Percentiles rank a stretch among this genome's conserved stretches.
Conservation (phyloP, 2,329 filamentous ascomycete genomes). For the Colletotrichum magnum region DNA sequence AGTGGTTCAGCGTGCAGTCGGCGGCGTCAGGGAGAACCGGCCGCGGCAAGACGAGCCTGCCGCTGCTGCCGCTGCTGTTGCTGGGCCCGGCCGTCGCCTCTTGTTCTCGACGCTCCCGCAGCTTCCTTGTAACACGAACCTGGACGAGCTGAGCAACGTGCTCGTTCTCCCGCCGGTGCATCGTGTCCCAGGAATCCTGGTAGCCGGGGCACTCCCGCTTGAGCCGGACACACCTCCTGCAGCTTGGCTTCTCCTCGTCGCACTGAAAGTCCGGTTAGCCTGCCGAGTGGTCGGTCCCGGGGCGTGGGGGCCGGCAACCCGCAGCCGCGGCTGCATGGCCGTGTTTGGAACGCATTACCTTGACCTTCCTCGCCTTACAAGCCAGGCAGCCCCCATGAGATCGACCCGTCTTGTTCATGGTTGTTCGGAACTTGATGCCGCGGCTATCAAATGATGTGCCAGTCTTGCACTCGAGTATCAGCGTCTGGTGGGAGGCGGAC, state of each 20-base stretch:
- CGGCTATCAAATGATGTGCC: neutral
- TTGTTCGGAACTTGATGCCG: neutral
- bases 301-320: too few relatives aligned
- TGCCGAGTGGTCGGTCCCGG: neutral
- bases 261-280: neutral
- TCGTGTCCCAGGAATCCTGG: neutral
- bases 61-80: neutral
- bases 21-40: neutral
- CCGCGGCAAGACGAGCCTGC: neutral
- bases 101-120: neutral
- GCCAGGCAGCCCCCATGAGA: neutral
- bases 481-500: too few relatives aligned
- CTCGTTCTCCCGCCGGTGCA: constrained; percentile 1
- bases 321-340: neutral
- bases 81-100: too few relatives aligned
- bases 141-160: constrained; percentile 1
- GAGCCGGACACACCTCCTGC: neutral
- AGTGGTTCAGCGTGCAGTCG: neutral
- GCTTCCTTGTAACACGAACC: neutral
- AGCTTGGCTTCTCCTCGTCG: constrained; percentile 13
- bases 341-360: neutral
- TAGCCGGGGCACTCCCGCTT: constrained; percentile 4
- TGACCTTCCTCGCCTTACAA: constrained; percentile 10
- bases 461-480: too few relatives aligned
- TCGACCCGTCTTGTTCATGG: neutral